A percentile compares a stretch with the other conserved stretches of the same genome.
phyloP scores from a whole-genome alignment of 345 rosid genomes.

The Turritis glabra region DNA sequence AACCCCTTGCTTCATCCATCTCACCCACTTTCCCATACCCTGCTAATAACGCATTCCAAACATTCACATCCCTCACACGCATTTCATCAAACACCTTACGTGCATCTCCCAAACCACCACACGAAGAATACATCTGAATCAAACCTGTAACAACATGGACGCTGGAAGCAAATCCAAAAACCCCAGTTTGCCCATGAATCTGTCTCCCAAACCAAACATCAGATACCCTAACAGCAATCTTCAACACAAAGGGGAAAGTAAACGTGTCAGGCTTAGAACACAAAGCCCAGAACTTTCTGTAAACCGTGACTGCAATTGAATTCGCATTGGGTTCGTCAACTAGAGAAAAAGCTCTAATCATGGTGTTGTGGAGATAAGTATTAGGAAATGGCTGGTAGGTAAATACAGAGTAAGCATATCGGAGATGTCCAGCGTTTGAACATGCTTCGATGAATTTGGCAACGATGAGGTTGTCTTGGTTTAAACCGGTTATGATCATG shows the following conservation, averaged over 20 bases:
- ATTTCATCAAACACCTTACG: conserved; percentile 60
- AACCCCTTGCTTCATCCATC: conserved; percentile 44
- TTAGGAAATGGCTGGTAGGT: conserved; percentile 35
- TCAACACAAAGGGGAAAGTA: conserved; percentile 61
- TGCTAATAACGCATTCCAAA: conserved; percentile 69
- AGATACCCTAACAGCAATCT: conserved; percentile 46
- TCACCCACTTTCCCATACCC: conserved; percentile 54
- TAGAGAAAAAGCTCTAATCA: conserved; percentile 58
- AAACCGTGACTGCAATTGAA: conserved; percentile 47
- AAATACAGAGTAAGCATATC: conserved; percentile 55
- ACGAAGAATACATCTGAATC: conserved; percentile 53
- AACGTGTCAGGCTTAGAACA: conserved; percentile 63
- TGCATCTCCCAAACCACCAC: conserved; percentile 43
- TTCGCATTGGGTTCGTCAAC: conserved; percentile 33
- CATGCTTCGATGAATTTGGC: conserved; percentile 50
- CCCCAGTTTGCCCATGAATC: conserved; percentile 54
- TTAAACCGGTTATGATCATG: conserved; percentile 48
- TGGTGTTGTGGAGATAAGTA: conserved; percentile 52
- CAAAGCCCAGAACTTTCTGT: conserved; percentile 45
- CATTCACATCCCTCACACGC: conserved; percentile 35
- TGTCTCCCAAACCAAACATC: conserved; percentile 51
- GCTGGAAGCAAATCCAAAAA: conserved; percentile 48
- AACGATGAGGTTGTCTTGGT: conserved; percentile 45
- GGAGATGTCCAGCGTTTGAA: conserved; percentile 51
- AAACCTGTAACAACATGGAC: conserved; percentile 54